Conservation (phyloP, 208 protist species). For the Acanthamoeba healyi region DNA sequence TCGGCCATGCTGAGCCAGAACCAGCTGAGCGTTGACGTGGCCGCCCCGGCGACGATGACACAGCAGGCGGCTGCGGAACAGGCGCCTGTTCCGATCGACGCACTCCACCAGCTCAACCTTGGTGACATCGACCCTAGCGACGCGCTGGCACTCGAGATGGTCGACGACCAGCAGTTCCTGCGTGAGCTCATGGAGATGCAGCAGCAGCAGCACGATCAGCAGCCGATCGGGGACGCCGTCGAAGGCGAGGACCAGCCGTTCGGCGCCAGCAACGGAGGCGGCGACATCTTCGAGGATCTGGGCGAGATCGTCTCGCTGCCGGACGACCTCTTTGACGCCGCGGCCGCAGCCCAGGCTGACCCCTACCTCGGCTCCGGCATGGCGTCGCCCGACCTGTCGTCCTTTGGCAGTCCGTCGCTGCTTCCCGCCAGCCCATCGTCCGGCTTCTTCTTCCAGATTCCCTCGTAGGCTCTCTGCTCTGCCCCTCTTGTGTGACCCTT, state of each 20-base stretch:
- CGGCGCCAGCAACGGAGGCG: background rate
- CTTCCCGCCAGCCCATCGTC: constrained; percentile 35
- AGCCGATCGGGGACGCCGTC: background rate
- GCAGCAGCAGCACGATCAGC: background rate
- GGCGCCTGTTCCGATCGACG: background rate
- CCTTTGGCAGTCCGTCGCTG: constrained; percentile 23
- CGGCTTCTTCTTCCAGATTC: background rate
- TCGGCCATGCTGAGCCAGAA: background rate
- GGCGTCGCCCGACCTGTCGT: background rate
- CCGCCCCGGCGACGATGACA: background rate
- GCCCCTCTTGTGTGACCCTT: too few relatives aligned
- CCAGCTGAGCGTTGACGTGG: background rate
- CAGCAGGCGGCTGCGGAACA: too few relatives aligned
- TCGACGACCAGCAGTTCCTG: constrained; percentile 37
- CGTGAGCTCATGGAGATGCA: constrained; percentile 2
- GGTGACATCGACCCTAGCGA: background rate
- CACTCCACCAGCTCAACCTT: background rate
- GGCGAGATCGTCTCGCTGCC: constrained; percentile 46
- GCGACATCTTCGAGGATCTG: background rate
- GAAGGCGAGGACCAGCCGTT: background rate
- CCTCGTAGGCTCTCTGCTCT: too few relatives aligned
- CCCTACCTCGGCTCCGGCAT: too few relatives aligned
- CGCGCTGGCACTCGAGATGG: background rate
- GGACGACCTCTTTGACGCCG: background rate
- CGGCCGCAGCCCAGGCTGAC: too few relatives aligned